A percentile compares a stretch with the other conserved stretches of the same genome.
Conservation (phyloP, 768 basidiomycete genomes). For the Podaxis carcinomalis region DNA sequence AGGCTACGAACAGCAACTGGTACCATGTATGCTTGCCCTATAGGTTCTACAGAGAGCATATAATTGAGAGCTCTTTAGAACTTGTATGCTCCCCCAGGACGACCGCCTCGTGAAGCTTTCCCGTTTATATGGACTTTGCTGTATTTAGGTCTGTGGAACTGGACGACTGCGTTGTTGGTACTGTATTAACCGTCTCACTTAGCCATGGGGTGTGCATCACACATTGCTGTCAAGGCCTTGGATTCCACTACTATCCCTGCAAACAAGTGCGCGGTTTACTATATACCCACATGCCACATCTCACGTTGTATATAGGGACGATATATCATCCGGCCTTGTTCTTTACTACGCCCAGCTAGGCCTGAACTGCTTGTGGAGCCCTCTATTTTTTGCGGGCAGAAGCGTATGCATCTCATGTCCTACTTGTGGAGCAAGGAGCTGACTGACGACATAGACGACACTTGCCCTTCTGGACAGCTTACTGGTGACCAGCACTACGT, state of each 20-base stretch:
- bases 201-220: slow-evolving; percentile 68
- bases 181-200: slow-evolving; percentile 5
- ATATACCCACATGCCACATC: not conserved
- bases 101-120: slow-evolving; percentile 49
- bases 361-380: slow-evolving; percentile 59
- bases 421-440: not conserved
- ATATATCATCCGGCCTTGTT: slow-evolving; percentile 42
- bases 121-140: slow-evolving; percentile 55
- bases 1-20: slow-evolving; percentile 49
- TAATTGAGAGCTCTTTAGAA: slow-evolving; percentile 26
- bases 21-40: slow-evolving; percentile 41
- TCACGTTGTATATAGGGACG: slow-evolving; percentile 23
- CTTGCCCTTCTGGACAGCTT: slow-evolving; percentile 52
- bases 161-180: not conserved
- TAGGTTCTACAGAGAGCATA: too few species aligned
- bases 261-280: slow-evolving; percentile 32
- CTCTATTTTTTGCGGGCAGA: slow-evolving; percentile 55
- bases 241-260: slow-evolving; percentile 37
- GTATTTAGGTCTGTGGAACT: slow-evolving; percentile 30
- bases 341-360: slow-evolving; percentile 61
- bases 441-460: slow-evolving; percentile 33
- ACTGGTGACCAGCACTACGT: slow-evolving; percentile 47
- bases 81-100: slow-evolving; percentile 45
- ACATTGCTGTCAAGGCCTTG: slow-evolving; percentile 52
- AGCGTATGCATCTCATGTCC: slow-evolving; percentile 24